Evolutionary conservation across 257 asterid species (phyloP), one percentile per base, ranked within the genome.

Genomic region (Penstemon newberryi): DNA sequence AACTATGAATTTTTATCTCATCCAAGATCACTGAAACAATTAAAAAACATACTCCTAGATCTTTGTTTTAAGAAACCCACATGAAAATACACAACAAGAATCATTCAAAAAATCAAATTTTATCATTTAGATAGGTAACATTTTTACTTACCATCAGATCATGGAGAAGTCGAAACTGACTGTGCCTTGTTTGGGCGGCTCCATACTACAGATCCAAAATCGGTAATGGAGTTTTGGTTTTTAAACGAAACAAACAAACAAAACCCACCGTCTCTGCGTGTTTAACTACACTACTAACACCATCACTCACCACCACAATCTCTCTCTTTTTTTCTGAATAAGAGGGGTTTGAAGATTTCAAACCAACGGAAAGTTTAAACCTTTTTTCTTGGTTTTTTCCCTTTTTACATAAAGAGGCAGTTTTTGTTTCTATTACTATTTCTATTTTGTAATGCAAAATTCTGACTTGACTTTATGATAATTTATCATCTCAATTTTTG

Each of bases 191-290:
- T 46, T 39, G 73, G 5, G 78, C 33, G 50, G 52, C 59, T 43
- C 72, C 60, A 58, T 65, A 55, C 72, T 33, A 72, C 64, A 75
- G 80, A 75, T 75, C 76, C 76, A 52, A 64, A 41, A 33, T 40
- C 43, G 60, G 51, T 51, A 64, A 61, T 61, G 62, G 71, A 61
- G 63, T 25, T 63, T 46, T 42, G 39, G 59, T 73, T 66, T 52
- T 52, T 38, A 52, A 61, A 51, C 73, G 7, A 56, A 69, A 63
- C 9, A 15, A 56, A 45, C 66, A 36, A 56, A 15, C 18, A 8
- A 13, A 38, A 56, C 69, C 57, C 38, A 37, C 59, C 7, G 47
- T 36, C 54, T 43, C 54, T 4, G 36, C 43, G 56, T 18, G 63
- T 56, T 15, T 37, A 56, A 56, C 46, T 56, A 33, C 37, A 56